phyloP scores from a whole-genome alignment of 164 flowering plant genomes.

The Pachysandra terminalis region DNA sequence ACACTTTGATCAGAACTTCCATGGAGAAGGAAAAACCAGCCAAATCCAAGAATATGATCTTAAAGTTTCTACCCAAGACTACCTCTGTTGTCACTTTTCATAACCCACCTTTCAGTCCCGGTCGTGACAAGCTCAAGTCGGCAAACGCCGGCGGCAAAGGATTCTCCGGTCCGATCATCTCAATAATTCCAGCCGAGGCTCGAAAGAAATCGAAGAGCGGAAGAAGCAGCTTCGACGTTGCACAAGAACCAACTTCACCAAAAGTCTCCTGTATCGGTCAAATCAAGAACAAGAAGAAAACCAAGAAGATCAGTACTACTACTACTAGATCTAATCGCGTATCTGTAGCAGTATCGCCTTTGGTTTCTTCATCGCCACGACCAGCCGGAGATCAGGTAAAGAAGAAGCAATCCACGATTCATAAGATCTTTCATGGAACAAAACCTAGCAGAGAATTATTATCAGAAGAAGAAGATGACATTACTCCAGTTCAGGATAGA shows the following conservation, averaged over 20 bases:
- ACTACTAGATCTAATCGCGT: constrained; percentile 19
- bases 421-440: constrained; percentile 26
- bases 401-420: constrained; percentile 18
- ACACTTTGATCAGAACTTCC: not conserved
- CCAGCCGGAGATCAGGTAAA: constrained; percentile 15
- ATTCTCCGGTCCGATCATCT: constrained; percentile 56
- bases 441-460: constrained; percentile 16
- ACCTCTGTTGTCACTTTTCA: constrained; percentile 41
- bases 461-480: not conserved
- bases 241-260: constrained; percentile 78
- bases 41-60: constrained; percentile 31
- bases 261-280: constrained; percentile 89
- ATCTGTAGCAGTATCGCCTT: not conserved
- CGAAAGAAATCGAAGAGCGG: constrained; percentile 30
- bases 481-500: not conserved
- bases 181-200: constrained; percentile 59
- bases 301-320: constrained; percentile 23
- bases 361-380: not conserved
- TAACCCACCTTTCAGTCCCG: constrained; percentile 47
- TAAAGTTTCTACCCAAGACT: constrained; percentile 51
- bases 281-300: constrained; percentile 51
- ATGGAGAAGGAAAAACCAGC: constrained; percentile 55
- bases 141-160: constrained; percentile 25
- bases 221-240: constrained; percentile 23
- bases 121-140: constrained; percentile 34